Percentiles rank a stretch among this genome's conserved stretches.
Conservation (phyloP, 768 basidiomycete genomes). For the Sutorius australiensis region DNA sequence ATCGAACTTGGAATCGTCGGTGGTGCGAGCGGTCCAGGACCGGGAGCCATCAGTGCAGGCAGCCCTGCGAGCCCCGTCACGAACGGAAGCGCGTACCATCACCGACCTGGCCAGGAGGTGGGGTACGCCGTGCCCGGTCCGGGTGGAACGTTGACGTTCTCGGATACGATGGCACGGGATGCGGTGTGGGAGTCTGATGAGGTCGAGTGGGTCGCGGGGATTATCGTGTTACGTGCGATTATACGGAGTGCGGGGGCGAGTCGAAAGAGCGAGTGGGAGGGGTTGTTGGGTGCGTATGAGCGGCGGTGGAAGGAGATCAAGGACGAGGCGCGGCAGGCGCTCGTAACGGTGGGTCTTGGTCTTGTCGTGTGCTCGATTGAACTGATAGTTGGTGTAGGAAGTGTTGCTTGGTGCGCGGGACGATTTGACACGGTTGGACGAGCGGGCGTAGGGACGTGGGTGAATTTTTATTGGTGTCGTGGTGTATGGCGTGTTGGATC, state of each 20-base stretch:
- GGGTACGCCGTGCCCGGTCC: slow-evolving; percentile 34
- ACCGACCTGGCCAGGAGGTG: slow-evolving; percentile 35
- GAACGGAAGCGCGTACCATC: slow-evolving; percentile 25
- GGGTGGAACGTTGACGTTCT: slow-evolving; percentile 37
- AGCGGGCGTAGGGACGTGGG: slow-evolving; percentile 2
- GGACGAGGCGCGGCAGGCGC: slow-evolving; percentile 59
- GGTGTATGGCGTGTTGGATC: no score
- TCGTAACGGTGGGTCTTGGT: slow-evolving; percentile 48
- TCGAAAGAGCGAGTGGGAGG: slow-evolving; percentile 53
- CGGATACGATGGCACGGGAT: slow-evolving; percentile 60
- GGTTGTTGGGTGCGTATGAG: slow-evolving; percentile 54
- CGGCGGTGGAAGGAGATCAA: slow-evolving; percentile 69
- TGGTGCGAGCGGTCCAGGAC: neutral
- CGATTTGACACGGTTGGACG: slow-evolving; percentile 47
- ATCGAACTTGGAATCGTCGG: slow-evolving; percentile 53
- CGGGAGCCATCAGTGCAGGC: neutral
- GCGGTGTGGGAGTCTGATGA: slow-evolving; percentile 65
- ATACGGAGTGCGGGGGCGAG: slow-evolving; percentile 51
- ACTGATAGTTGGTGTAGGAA: slow-evolving; percentile 34
- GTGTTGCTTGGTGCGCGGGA: slow-evolving; percentile 50
- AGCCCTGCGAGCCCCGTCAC: neutral
- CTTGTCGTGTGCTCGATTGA: no score
- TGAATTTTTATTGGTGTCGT: no score
- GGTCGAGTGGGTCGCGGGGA: slow-evolving; percentile 66
- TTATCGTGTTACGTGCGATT: slow-evolving; percentile 53